Conservation (phyloP, 805 yeast species). For the Saturnispora serradocipensis region DNA sequence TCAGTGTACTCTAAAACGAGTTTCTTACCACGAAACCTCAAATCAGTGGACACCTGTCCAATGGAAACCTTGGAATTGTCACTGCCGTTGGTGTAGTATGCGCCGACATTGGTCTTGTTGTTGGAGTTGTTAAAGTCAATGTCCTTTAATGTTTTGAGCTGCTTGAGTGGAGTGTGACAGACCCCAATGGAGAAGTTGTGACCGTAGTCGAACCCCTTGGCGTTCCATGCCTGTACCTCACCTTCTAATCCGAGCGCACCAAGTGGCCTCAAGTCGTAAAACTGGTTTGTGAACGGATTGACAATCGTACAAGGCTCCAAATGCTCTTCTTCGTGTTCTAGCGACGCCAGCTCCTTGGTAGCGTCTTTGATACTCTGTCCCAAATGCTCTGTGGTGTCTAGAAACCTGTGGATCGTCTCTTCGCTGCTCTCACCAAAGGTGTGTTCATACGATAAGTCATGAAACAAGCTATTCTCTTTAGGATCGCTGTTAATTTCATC, state of each 20-base stretch:
- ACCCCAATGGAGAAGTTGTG: slow-evolving; percentile 68
- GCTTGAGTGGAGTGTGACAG: slow-evolving; percentile 47
- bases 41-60: slow-evolving; percentile 53
- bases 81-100: slow-evolving; percentile 39
- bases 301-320: slow-evolving; percentile 35
- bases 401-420: not conserved
- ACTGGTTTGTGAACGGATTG: slow-evolving; percentile 36
- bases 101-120: slow-evolving; percentile 44
- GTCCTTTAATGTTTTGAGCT: slow-evolving; percentile 15
- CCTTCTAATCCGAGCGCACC: slow-evolving; percentile 25
- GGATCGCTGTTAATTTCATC: not conserved
- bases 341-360: not conserved
- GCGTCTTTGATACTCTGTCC: slow-evolving; percentile 1
- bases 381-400: slow-evolving; percentile 1
- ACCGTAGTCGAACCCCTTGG: slow-evolving; percentile 62
- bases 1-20: slow-evolving; percentile 58
- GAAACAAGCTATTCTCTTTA: not conserved
- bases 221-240: slow-evolving; percentile 45
- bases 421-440: not conserved
- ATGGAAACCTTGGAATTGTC: slow-evolving; percentile 38
- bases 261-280: slow-evolving; percentile 36
- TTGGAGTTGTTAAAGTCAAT: slow-evolving; percentile 27
- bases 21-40: slow-evolving; percentile 64
- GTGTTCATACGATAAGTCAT: not conserved
- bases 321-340: not conserved